Conservation (phyloP, 2,329 filamentous ascomycete species). For the Aspergillus phoenicis region DNA sequence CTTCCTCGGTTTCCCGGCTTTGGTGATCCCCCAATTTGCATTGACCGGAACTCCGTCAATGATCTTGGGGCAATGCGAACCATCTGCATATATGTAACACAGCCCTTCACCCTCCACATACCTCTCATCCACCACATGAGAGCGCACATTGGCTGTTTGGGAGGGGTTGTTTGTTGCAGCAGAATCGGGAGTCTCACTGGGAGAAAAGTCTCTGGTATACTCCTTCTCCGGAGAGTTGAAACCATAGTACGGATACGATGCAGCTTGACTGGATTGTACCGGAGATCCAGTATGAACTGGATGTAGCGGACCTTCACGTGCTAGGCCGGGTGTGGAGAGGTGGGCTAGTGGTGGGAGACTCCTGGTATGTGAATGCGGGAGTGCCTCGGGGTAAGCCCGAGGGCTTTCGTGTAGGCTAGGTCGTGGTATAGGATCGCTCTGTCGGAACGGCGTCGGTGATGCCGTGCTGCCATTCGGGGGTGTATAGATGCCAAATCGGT, state of each 20-base stretch:
- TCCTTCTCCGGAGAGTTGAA: constrained; percentile 20
- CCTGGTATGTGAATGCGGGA: constrained; percentile 21
- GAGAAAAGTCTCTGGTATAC: constrained; percentile 12
- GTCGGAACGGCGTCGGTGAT: constrained; percentile 22
- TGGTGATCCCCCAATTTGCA: constrained; percentile 90
- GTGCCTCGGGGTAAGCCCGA: constrained; percentile 22
- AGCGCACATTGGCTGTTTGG: constrained; percentile 25
- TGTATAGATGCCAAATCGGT: constrained; percentile 23
- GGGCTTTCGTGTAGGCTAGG: constrained; percentile 21
- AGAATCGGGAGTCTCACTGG: neutral
- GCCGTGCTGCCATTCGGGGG: constrained; percentile 22
- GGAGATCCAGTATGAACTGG: constrained; percentile 25
- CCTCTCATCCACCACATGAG: constrained; percentile 45
- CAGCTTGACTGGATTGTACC: constrained; percentile 22
- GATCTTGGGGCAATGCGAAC: constrained; percentile 75
- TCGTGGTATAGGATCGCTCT: constrained; percentile 26
- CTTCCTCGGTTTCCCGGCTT: constrained; percentile 91
- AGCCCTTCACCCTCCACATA: constrained; percentile 72
- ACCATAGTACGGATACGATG: constrained; percentile 22
- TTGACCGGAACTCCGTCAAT: constrained; percentile 88
- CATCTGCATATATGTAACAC: constrained; percentile 86
- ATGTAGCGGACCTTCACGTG: constrained; percentile 25
- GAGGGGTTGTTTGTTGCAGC: constrained; percentile 13
- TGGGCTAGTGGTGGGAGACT: constrained; percentile 37
- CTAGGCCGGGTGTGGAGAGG: constrained; percentile 28